These are phyloP conservation scores for Penicillium canescens DNA, from an alignment of 495 filamentous ascomycete genomes.

Conservation along the genomic window DNA sequence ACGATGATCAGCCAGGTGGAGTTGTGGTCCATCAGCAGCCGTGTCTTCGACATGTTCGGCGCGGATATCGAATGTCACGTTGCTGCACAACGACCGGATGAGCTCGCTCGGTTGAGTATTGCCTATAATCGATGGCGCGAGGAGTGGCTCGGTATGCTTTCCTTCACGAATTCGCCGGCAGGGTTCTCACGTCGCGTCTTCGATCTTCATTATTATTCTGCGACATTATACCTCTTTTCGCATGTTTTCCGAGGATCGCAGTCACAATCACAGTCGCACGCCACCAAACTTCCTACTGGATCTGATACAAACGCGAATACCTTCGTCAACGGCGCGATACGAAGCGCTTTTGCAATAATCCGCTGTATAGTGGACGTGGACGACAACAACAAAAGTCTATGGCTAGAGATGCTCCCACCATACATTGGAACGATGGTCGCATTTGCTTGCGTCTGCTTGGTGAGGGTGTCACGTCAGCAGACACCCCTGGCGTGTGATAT, in stretches of 20 bases:
- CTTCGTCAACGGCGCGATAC: no score
- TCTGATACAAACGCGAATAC: no score
- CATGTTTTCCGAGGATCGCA: slow-evolving; percentile 12
- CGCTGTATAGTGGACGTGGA: no score
- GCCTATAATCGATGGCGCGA: slow-evolving; percentile 12
- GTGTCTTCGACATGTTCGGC: slow-evolving; percentile 28
- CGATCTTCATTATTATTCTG: slow-evolving; percentile 11
- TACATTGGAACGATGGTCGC: no score
- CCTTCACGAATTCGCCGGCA: neutral
- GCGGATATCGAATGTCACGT: slow-evolving; percentile 22
- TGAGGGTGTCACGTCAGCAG: no score
- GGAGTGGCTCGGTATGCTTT: slow-evolving; percentile 9
- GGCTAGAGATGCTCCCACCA: no score
- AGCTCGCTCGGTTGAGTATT: slow-evolving; percentile 8
- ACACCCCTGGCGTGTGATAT: no score
- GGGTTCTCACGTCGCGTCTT: slow-evolving; percentile 7
- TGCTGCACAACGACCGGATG: neutral
- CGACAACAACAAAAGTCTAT: no score
- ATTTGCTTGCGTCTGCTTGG: no score
- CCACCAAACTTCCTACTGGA: no score
- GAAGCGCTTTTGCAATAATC: no score
- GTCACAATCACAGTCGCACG: neutral
- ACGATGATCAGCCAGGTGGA: slow-evolving; percentile 25
- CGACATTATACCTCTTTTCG: slow-evolving; percentile 16
- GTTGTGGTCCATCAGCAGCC: slow-evolving; percentile 19